phyloP scores from a whole-genome alignment of 148 eudicot species.

The Diospyros lotus region DNA sequence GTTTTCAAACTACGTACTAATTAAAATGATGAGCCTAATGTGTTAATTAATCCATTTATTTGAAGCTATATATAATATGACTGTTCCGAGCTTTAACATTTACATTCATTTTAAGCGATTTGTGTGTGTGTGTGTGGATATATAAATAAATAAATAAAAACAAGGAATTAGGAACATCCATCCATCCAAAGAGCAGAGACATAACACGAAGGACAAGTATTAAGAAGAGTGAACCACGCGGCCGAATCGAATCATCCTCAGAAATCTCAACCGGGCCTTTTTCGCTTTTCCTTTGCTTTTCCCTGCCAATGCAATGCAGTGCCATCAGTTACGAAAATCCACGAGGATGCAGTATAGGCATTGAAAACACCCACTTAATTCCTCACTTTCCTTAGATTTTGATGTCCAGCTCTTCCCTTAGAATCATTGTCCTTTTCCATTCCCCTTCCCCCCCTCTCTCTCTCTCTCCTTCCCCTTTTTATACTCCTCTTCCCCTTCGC shows the following conservation, averaged over 20 bases:
- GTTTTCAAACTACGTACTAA: too few species aligned
- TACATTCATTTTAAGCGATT: too few species aligned
- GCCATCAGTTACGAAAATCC: conserved; percentile 32
- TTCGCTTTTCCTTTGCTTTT: conserved; percentile 6
- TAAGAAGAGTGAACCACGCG: conserved; percentile 36
- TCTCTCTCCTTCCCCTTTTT: conserved; percentile 27
- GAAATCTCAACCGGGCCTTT: conserved; percentile 32
- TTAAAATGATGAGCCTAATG: too few species aligned
- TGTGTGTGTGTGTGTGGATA: not conserved
- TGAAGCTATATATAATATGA: too few species aligned
- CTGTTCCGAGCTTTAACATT: too few species aligned
- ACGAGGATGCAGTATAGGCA: conserved; percentile 39
- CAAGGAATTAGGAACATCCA: too few species aligned
- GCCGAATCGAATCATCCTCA: conserved; percentile 47
- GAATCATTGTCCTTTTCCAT: conserved; percentile 30
- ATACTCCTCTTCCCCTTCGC: conserved; percentile 2
- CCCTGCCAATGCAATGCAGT: not conserved
- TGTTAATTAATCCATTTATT: too few species aligned
- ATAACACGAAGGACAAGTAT: too few species aligned
- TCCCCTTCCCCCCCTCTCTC: conserved; percentile 20
- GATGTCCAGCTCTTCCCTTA: not conserved
- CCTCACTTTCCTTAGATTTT: not conserved
- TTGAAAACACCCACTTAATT: conserved; percentile 27
- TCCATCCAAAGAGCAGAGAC: too few species aligned
- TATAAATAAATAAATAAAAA: too few species aligned